Percentiles rank a stretch among this genome's conserved stretches.
phyloP scores from a whole-genome alignment of 1,284 basidiomycete genomes.

The Pterulicium gracile region DNA sequence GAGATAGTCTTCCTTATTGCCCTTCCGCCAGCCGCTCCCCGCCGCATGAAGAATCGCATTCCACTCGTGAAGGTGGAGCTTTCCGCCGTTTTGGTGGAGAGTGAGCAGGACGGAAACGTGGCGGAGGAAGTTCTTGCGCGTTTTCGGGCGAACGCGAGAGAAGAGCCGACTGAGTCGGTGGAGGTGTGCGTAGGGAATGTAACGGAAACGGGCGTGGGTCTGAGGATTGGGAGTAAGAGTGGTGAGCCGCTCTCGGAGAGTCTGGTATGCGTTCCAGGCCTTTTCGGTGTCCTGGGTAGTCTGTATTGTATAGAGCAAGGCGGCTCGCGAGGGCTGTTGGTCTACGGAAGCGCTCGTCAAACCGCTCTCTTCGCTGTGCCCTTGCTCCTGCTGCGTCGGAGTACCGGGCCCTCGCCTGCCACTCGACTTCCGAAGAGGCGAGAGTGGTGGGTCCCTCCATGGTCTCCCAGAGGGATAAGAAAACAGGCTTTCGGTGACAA shows the following conservation, averaged over 20 bases:
- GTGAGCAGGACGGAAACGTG: constrained; percentile 51
- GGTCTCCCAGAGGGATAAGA: not conserved
- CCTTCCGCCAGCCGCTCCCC: constrained; percentile 54
- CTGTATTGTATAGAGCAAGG: not conserved
- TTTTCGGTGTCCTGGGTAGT: constrained; percentile 14
- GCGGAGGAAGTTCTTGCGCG: constrained; percentile 46
- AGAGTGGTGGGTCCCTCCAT: not conserved
- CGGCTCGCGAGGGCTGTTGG: not conserved
- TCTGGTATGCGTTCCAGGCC: constrained; percentile 53
- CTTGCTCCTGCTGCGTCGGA: not conserved
- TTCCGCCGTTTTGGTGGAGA: constrained; percentile 40
- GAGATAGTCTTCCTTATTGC: constrained; percentile 42
- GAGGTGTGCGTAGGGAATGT: constrained; percentile 41
- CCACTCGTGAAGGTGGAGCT: constrained; percentile 53
- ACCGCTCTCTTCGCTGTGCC: not conserved
- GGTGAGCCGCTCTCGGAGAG: constrained; percentile 26
- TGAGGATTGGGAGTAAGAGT: constrained; percentile 19
- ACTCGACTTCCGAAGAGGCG: too few species aligned
- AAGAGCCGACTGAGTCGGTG: constrained; percentile 51
- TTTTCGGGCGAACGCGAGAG: constrained; percentile 38
- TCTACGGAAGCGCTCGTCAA: not conserved
- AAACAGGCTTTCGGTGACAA: not conserved
- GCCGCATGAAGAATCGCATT: constrained; percentile 60
- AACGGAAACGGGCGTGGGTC: constrained; percentile 13
- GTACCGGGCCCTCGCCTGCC: not conserved